phyloP scores from a whole-genome alignment of 1,139 yeast genomes.

The Zygosaccharomyces sapae region DNA sequence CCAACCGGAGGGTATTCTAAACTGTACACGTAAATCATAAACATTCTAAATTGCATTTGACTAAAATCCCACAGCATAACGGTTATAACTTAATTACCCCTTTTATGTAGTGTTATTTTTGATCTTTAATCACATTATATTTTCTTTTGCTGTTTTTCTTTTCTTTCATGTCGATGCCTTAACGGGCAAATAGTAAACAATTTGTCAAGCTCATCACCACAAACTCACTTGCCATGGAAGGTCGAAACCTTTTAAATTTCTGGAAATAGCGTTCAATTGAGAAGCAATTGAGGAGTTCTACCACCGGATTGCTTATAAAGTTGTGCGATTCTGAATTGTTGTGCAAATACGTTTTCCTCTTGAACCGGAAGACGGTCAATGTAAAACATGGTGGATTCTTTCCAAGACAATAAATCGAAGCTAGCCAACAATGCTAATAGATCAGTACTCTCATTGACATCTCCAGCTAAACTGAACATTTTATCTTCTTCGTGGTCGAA shows the following conservation, averaged over 20 bases:
- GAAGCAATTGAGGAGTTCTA: background rate
- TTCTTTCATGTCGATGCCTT: conserved; percentile 7
- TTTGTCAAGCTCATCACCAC: conserved; percentile 4
- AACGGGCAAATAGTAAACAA: conserved; percentile 3
- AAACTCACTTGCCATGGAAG: conserved; percentile 4
- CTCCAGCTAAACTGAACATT: conserved; percentile 48
- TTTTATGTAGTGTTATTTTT: background rate
- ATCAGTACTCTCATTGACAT: conserved; percentile 38
- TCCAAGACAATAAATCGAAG: conserved; percentile 9
- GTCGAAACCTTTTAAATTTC: conserved; percentile 2
- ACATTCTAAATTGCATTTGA: too few relatives aligned
- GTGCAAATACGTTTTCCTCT: too few relatives aligned
- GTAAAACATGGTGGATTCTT: background rate
- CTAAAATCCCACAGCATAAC: too few relatives aligned
- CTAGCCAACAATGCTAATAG: conserved; percentile 22
- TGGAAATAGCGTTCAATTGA: conserved; percentile 1
- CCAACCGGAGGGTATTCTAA: conserved; percentile 19
- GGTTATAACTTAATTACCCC: background rate
- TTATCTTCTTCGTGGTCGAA: conserved; percentile 41
- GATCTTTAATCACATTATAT: background rate
- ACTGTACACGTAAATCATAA: background rate
- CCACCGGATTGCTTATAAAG: background rate
- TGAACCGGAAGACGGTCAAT: too few relatives aligned
- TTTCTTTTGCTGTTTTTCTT: too few relatives aligned
- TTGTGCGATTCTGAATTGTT: background rate